Evolutionary conservation across 2,329 filamentous ascomycete species (phyloP).

Genomic region (Botrytis squamosa): DNA sequence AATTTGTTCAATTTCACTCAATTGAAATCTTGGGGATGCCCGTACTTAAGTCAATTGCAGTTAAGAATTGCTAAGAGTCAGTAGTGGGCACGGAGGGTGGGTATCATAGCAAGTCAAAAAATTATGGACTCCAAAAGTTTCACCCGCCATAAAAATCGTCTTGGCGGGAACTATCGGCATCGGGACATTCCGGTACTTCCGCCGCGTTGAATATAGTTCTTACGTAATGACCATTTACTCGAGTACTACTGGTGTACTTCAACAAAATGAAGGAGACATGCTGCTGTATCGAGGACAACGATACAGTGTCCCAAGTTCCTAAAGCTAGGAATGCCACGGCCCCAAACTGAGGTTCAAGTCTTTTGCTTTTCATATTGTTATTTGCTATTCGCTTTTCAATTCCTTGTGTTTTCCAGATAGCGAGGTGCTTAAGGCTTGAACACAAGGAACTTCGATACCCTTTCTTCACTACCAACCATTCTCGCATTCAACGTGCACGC

Average conservation of each 20-base stretch:
- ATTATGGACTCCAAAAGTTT: constrained; percentile 14
- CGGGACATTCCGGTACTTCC: constrained; percentile 6
- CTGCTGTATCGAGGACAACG: not conserved
- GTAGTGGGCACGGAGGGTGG: constrained; percentile 4
- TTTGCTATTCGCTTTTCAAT: not conserved
- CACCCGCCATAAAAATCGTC: constrained; percentile 2
- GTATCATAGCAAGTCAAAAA: not conserved
- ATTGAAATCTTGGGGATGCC: constrained; percentile 14
- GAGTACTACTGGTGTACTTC: not conserved
- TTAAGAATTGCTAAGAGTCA: constrained; percentile 1
- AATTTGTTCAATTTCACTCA: constrained; percentile 8
- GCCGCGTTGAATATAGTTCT: not conserved
- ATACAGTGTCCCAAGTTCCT: not conserved
- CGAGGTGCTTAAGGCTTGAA: not conserved
- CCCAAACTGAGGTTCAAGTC: not conserved
- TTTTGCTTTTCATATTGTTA: not conserved
- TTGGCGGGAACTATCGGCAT: constrained; percentile 14
- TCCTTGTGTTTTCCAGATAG: not conserved
- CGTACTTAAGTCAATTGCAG: constrained; percentile 10
- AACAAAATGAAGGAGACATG: not conserved
- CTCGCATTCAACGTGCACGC: not conserved
- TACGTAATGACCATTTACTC: not conserved
- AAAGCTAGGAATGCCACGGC: not conserved
- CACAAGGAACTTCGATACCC: not conserved
- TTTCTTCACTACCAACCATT: not conserved